phyloP scores from a whole-genome alignment of 176 grass and related monocot species.

The sorghum (Sorghum bicolor) region DNA sequence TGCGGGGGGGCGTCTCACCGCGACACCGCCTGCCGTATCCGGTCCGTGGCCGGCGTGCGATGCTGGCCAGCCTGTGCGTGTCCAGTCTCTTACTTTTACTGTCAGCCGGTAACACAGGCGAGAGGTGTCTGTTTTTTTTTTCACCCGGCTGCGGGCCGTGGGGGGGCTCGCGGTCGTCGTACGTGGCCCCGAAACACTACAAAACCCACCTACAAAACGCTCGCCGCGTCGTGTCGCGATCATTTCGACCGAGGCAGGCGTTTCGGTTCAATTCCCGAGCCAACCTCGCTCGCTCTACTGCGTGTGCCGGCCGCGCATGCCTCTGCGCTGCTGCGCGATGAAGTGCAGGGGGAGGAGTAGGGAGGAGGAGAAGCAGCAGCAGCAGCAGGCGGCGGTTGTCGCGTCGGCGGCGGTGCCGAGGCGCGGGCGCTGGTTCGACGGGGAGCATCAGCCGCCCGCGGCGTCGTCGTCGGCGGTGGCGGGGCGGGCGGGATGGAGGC shows the following conservation, averaged over 20 bases:
- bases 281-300: not conserved
- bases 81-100: not conserved
- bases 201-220: constrained; percentile 35
- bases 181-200: not conserved
- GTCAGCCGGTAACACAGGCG: not conserved
- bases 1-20: too few species aligned
- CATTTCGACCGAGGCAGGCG: not conserved
- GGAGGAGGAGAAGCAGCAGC: not conserved
- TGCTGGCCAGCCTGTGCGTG: too few species aligned
- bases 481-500: constrained; percentile 10
- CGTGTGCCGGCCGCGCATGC: not conserved
- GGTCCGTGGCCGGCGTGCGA: too few species aligned
- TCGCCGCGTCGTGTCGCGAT: constrained; percentile 10
- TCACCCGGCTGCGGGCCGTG: too few species aligned
- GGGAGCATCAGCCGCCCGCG: not conserved
- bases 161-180: not conserved
- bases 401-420: not conserved
- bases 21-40: too few species aligned
- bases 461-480: not conserved
- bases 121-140: too few species aligned
- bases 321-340: constrained; percentile 2
- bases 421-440: constrained; percentile 7
- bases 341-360: not conserved
- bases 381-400: not conserved
- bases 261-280: not conserved